A percentile compares a stretch with the other conserved stretches of the same genome.
phyloP scores from a whole-genome alignment of 1,139 yeast genomes.

The Scheffersomyces cryptocercus region DNA sequence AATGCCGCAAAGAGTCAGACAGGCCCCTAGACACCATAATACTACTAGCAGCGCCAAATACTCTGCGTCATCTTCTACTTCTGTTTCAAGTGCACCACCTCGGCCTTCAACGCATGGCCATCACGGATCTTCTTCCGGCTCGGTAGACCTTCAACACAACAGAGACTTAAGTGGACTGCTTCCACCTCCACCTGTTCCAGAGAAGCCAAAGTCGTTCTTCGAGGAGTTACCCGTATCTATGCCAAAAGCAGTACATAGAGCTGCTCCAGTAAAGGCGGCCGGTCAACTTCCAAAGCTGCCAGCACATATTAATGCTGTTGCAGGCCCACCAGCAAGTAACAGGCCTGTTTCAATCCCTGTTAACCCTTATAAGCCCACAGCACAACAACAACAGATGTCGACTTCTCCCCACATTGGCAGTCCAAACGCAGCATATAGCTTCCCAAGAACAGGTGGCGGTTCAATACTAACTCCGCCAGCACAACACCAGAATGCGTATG shows the following conservation, averaged over 20 bases:
- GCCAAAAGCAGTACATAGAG: conserved; percentile 29
- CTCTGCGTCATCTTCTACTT: conserved; percentile 18
- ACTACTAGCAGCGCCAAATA: conserved; percentile 21
- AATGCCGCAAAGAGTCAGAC: conserved; percentile 41
- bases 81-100: conserved; percentile 5
- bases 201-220: conserved; percentile 44
- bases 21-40: conserved; percentile 28
- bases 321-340: conserved; percentile 2
- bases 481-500: conserved; percentile 4
- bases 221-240: conserved; percentile 51
- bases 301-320: conserved; percentile 8
- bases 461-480: conserved; percentile 1
- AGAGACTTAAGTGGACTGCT: neutral
- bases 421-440: conserved; percentile 4
- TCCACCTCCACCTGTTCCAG: conserved; percentile 13
- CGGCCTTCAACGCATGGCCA: neutral
- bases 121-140: neutral
- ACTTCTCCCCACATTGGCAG: neutral
- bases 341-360: conserved; percentile 10
- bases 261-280: conserved; percentile 22
- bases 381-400: conserved; percentile 4
- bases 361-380: conserved; percentile 12
- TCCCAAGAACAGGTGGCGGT: conserved; percentile 4
- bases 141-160: no score
- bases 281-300: conserved; percentile 10